phyloP scores from a whole-genome alignment of 148 eudicot genomes.

The Linanthus parryae region DNA sequence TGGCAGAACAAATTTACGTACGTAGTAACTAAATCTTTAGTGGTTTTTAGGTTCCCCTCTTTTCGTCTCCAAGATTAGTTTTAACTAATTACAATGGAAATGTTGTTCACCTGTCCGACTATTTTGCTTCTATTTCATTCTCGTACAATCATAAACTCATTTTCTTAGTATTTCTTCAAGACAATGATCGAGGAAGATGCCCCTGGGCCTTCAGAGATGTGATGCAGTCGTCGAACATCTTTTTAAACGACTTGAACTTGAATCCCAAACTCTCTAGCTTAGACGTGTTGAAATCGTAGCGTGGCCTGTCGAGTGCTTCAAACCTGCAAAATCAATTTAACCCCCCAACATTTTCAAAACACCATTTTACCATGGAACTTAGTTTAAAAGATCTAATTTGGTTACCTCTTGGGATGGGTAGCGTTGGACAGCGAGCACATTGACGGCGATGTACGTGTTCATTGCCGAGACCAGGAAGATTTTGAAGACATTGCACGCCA shows the following conservation, averaged over 20 bases:
- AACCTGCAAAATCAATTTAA: conserved; percentile 38
- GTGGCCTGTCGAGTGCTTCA: conserved; percentile 47
- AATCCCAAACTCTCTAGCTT: conserved; percentile 72
- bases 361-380: neutral
- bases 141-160: no score
- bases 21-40: no score
- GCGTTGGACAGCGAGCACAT: conserved; percentile 62
- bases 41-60: no score
- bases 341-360: neutral
- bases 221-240: conserved; percentile 85
- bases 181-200: conserved; percentile 35
- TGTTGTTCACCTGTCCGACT: no score
- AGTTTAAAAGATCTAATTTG: neutral
- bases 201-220: conserved; percentile 59
- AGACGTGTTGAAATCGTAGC: conserved; percentile 56
- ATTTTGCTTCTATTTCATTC: no score
- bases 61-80: no score
- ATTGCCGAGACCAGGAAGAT: conserved; percentile 56
- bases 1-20: no score
- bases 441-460: conserved; percentile 71
- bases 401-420: conserved; percentile 66
- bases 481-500: conserved; percentile 75
- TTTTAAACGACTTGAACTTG: conserved; percentile 74
- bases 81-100: no score
- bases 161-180: no score